Evolutionary conservation across 2,329 filamentous ascomycete genomes (phyloP).

Genomic region (Ophiobolus disseminans): DNA sequence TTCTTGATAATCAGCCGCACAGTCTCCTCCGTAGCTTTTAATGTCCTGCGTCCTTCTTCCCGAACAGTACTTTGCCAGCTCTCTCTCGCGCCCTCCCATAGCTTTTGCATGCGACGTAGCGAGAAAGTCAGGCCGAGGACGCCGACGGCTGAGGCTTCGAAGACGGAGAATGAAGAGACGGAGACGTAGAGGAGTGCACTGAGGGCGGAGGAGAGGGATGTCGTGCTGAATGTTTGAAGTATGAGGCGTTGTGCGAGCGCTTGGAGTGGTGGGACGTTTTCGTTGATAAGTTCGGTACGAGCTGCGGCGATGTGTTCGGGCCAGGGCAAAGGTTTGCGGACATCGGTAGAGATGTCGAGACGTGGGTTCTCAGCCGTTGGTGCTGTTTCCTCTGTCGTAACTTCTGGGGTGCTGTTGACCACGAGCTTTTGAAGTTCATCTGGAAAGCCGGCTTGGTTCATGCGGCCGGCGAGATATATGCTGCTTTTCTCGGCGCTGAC

Average conservation of each 20-base stretch:
- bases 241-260: constrained; percentile 61
- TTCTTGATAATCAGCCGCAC: constrained; percentile 57
- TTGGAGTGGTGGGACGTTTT: constrained; percentile 54
- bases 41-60: constrained; percentile 64
- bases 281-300: constrained; percentile 59
- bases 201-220: constrained; percentile 62
- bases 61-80: constrained; percentile 61
- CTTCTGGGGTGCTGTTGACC: constrained; percentile 15
- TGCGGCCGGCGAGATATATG: constrained; percentile 82
- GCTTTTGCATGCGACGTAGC: constrained; percentile 63
- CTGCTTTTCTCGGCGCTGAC: constrained; percentile 78
- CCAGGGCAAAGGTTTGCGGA: constrained; percentile 62
- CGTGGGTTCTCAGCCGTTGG: constrained; percentile 24
- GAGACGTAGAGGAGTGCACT: constrained; percentile 64
- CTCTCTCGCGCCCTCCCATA: constrained; percentile 63
- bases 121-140: constrained; percentile 66
- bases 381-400: constrained; percentile 23
- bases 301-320: constrained; percentile 75
- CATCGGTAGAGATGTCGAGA: constrained; percentile 33
- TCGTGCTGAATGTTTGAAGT: constrained; percentile 76
- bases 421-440: constrained; percentile 22
- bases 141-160: constrained; percentile 66
- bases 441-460: constrained; percentile 68
- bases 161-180: constrained; percentile 57
- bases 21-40: constrained; percentile 61